Percentiles rank a stretch among this genome's conserved stretches.
Conservation (phyloP, 1,284 basidiomycete species). For the Polyporus tsugae region DNA sequence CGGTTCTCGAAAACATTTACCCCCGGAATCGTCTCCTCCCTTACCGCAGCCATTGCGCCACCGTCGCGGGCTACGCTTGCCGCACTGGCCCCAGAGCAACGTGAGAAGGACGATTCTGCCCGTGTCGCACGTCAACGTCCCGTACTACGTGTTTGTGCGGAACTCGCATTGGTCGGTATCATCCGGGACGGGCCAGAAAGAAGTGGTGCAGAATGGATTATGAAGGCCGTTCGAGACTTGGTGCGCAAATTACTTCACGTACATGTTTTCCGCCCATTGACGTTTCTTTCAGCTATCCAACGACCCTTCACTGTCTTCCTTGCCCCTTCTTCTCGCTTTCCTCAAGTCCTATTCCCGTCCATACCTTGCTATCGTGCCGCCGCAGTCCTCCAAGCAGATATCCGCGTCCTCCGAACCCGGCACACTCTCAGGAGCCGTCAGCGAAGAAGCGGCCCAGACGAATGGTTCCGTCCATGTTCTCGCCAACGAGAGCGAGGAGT, state of each 20-base stretch:
- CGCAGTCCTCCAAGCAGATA: conserved; percentile 63
- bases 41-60: conserved; percentile 74
- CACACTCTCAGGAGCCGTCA: conserved; percentile 55
- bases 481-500: conserved; percentile 67
- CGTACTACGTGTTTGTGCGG: conserved; percentile 86
- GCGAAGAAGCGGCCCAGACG: conserved; percentile 44
- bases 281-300: conserved; percentile 72
- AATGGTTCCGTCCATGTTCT: conserved; percentile 52
- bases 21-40: conserved; percentile 69
- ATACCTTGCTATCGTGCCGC: conserved; percentile 76
- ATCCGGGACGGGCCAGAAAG: conserved; percentile 70
- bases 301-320: conserved; percentile 85
- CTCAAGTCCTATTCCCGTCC: conserved; percentile 86
- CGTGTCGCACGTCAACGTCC: conserved; percentile 87
- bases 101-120: conserved; percentile 91
- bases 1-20: conserved; percentile 88
- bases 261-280: conserved; percentile 6
- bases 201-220: conserved; percentile 88
- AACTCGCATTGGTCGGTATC: conserved; percentile 89
- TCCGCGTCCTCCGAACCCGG: conserved; percentile 60
- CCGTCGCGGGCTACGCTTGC: conserved; percentile 67
- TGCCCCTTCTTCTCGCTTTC: conserved; percentile 86
- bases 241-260: conserved; percentile 55
- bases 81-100: conserved; percentile 78
- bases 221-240: conserved; percentile 83